Evolutionary conservation across 2,329 filamentous ascomycete genomes (phyloP), one percentile per base, ranked within the genome.

Genomic region (Ophiostoma quercus): DNA sequence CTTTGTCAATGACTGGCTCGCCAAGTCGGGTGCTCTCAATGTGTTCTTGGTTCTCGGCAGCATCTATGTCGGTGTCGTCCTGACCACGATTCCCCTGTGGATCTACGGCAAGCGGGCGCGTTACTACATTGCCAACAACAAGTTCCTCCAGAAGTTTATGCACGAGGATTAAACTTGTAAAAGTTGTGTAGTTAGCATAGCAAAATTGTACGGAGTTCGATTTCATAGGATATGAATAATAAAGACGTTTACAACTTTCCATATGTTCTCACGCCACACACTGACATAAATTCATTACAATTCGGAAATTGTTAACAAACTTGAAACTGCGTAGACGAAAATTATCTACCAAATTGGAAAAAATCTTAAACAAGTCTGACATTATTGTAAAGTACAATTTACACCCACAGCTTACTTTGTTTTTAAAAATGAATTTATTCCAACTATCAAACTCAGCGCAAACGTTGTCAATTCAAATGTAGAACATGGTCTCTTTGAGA

Each of bases 71-170:
- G 79, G 75, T 3, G 81, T 84, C 11, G 79, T 80, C 69, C 72
- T 79, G 41, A 74, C 84, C 73, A 84, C 82, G 1, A 79, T 84
- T 19, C 82, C 82, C 1, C 73, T 84, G 43, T 85, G 82, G 76
- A 77, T 84, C 8, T 84, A 77, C 73, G 83, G 83, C 5, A 84
- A 84, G 77, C 79, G 77, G 70, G 78, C 80, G 37, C 77, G 82
- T 63, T 78, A 78, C 41, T 79, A 76, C 71, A 82, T 82, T 70
- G 79, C 79, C 5, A 77, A 80, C 67, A 82, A 80, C 68, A 71
- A 79, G 69, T 77, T 74, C 71, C 73, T 78, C 62, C 73, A 76
- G 22, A 70, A 70, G 11, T 76, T 77, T 54, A 77, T 77, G 76
- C 76, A 76, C 11, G 76, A 77, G 22, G 71, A 71, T 22, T 71